Conservation (phyloP, 73 alveolate genomes). For the Stentor coeruleus region DNA sequence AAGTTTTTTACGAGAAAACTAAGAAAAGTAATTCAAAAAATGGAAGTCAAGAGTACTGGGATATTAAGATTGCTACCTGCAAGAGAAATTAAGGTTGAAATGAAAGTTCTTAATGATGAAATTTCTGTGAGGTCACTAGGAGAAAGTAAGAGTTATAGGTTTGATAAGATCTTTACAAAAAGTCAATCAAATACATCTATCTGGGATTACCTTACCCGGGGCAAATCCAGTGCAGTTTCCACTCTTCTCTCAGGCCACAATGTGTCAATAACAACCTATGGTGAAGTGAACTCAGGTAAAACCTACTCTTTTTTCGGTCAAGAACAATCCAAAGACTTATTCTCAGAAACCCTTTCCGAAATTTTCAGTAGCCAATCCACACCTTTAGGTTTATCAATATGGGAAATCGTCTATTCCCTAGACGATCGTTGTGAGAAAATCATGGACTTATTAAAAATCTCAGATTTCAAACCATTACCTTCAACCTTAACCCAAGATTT, state of each 20-base stretch:
- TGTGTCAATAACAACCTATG: not conserved
- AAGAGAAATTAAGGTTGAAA: not conserved
- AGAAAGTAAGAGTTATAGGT: not conserved
- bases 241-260: not conserved
- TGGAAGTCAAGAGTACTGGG: not conserved
- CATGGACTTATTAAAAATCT: not conserved
- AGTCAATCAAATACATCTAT: not conserved
- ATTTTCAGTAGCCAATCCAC: not conserved
- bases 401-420: not conserved
- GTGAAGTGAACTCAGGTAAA: slow-evolving; percentile 1
- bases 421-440: not conserved
- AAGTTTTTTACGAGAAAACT: no score
- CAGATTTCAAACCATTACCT: not conserved
- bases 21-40: no score
- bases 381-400: not conserved
- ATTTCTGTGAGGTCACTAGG: not conserved
- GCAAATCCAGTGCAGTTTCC: not conserved
- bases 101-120: not conserved
- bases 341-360: not conserved
- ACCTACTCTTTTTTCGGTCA: not conserved
- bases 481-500: not conserved
- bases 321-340: not conserved
- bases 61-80: not conserved
- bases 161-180: no score
- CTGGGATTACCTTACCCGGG: slow-evolving; percentile 5